These are phyloP conservation scores for Epichloe coenophiala DNA, from an alignment of 2,329 filamentous ascomycete genomes.

Conservation along the genomic window DNA sequence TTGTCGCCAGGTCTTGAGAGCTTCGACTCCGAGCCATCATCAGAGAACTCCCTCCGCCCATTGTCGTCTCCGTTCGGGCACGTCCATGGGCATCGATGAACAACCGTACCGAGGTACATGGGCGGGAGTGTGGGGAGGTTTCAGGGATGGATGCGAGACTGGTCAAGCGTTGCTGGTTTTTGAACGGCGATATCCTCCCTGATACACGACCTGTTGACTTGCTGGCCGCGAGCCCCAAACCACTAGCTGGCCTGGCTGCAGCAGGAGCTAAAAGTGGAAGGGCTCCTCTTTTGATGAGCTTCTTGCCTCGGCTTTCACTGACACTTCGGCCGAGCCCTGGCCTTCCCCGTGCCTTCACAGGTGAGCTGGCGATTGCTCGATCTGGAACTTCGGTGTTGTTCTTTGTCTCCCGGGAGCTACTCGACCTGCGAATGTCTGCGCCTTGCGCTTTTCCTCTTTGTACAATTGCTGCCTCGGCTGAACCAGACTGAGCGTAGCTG, in stretches of 20 bases:
- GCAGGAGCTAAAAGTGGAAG: conserved; percentile 36
- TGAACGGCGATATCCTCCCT: conserved; percentile 40
- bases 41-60: conserved; percentile 20
- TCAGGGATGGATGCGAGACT: conserved; percentile 47
- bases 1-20: conserved; percentile 16
- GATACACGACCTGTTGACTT: conserved; percentile 26
- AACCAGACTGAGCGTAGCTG: conserved; percentile 14
- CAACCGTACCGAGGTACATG: conserved; percentile 45
- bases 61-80: conserved; percentile 40
- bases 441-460: conserved; percentile 14
- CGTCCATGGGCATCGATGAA: conserved; percentile 50
- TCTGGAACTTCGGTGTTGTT: conserved; percentile 27
- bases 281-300: conserved; percentile 23
- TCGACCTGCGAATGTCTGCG: conserved; percentile 26
- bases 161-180: conserved; percentile 34
- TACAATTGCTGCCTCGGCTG: conserved; percentile 15
- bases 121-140: conserved; percentile 25
- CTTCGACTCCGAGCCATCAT: conserved; percentile 16
- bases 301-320: conserved; percentile 39
- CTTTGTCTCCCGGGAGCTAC: conserved; percentile 29
- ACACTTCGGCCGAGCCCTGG: conserved; percentile 40
- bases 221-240: conserved; percentile 17
- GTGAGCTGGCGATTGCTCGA: conserved; percentile 32
- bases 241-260: conserved; percentile 17
- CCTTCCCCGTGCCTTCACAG: conserved; percentile 33